A percentile compares a stretch with the other conserved stretches of the same genome.
These are phyloP conservation scores for Fusarium sp. DNA, from an alignment of 2,329 filamentous ascomycete species.

Conservation along the genomic window DNA sequence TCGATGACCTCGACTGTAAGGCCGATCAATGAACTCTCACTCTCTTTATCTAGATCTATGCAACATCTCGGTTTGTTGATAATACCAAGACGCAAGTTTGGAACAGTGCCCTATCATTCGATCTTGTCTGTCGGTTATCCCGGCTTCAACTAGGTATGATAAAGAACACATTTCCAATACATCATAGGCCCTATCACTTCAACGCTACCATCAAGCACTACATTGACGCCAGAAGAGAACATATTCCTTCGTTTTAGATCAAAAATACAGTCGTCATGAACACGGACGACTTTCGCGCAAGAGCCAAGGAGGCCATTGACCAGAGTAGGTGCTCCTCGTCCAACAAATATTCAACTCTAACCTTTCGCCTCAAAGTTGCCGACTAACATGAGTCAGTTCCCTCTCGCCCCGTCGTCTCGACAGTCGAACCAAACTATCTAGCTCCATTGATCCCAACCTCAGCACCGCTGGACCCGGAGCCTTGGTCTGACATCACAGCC, in stretches of 20 bases:
- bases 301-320: conserved; percentile 81
- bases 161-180: no score
- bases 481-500: conserved; percentile 81
- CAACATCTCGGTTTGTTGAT: no score
- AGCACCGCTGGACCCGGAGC: conserved; percentile 73
- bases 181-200: no score
- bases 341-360: not conserved
- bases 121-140: no score
- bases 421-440: conserved; percentile 87
- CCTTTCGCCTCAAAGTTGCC: conserved; percentile 67
- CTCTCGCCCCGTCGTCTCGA: conserved; percentile 77
- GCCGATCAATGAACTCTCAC: no score
- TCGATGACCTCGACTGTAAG: no score
- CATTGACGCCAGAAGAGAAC: no score
- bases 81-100: no score
- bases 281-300: conserved; percentile 78
- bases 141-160: no score
- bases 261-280: conserved; percentile 70
- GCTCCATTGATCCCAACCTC: conserved; percentile 77
- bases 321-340: conserved; percentile 71
- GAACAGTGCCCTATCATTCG: no score
- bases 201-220: no score
- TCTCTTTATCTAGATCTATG: no score
- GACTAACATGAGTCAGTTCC: conserved; percentile 83
- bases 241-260: not conserved